Base-by-base conservation (phyloP, 2,329 filamentous ascomycete genomes). In the Fusarium metavorans region DNA sequence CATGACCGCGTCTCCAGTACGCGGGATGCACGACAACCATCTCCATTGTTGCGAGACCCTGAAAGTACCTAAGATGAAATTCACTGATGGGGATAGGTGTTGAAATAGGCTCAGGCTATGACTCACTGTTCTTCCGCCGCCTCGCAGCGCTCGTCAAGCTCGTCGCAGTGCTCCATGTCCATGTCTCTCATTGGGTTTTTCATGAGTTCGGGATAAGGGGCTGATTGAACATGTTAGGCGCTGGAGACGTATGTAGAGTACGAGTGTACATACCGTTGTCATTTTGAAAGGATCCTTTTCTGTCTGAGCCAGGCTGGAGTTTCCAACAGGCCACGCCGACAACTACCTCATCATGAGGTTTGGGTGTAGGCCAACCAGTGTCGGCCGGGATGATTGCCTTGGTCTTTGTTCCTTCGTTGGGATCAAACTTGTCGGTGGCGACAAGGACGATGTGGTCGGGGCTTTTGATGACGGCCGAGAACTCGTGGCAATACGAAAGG, bases 11-110 rank as follows among this genome's bases (percentile, higher is more conserved):
- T 18, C 30, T 57, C 59, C 65, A 64, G 37, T 67, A 64, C 14
- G 65, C 59, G n/a, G 65, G 65, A 30, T 67, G 59, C 6, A 64
- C 50, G 35, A 67, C 65, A 16, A 67, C 16, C 59, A 63, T 67
- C 14, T 67, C 65, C 45, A 67, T 35, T 16, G 30, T 37, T 8
- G 45, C 27, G 5, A 39, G 23, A 13, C 48, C 60, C 18, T 39
- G 11, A 11, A 67, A 64, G 25, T 59, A 39, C 34, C 65, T 67
- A 20, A 3, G 14, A 7, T 57, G 14, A 14, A n/a, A 39, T 39
- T 39, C 8, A n/a, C 18, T 39, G 37, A n/a, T 39, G 32, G 18
- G 27, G 7, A n/a, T 16, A 35, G 34, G 6, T 6, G 9, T 27
- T 8, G 23, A 20, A 4, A 18, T 14, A 37, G 54, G 32, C 9